phyloP scores from a whole-genome alignment of 257 asterid genomes.

The Avicennia marina region DNA sequence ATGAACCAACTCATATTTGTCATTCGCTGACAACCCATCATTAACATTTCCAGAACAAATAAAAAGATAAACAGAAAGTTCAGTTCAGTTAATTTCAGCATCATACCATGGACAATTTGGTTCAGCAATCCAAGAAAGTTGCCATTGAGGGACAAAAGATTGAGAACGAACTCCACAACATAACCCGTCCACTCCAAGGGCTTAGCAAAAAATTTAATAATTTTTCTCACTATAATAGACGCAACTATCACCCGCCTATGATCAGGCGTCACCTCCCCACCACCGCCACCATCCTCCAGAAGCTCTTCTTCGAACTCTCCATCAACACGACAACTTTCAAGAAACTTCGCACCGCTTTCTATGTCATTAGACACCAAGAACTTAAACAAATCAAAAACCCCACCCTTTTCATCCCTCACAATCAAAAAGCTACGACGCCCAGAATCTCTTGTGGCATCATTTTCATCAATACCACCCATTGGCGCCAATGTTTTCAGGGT shows the following conservation, averaged over 20 bases:
- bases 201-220: slow-evolving; percentile 49
- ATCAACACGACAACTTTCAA: slow-evolving; percentile 29
- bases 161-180: slow-evolving; percentile 64
- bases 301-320: slow-evolving; percentile 19
- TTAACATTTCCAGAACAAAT: background rate
- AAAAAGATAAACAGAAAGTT: background rate
- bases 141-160: slow-evolving; percentile 67
- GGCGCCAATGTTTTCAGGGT: background rate
- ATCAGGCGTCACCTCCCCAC: slow-evolving; percentile 27
- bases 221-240: slow-evolving; percentile 58
- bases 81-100: background rate
- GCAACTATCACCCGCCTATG: slow-evolving; percentile 80
- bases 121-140: slow-evolving; percentile 44
- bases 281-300: slow-evolving; percentile 15
- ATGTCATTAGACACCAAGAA: slow-evolving; percentile 42
- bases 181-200: slow-evolving; percentile 79
- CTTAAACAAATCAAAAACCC: slow-evolving; percentile 51
- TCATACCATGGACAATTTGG: slow-evolving; percentile 54
- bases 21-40: background rate
- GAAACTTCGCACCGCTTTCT: slow-evolving; percentile 50
- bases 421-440: slow-evolving; percentile 45
- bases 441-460: background rate
- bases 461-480: slow-evolving; percentile 21
- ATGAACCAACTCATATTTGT: background rate
- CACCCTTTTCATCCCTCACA: slow-evolving; percentile 59